Percentiles rank a stretch among this genome's conserved stretches.
These are phyloP conservation scores for Calonectria hongkongensis DNA, from an alignment of 2,329 filamentous ascomycete species.

Conservation along the genomic window DNA sequence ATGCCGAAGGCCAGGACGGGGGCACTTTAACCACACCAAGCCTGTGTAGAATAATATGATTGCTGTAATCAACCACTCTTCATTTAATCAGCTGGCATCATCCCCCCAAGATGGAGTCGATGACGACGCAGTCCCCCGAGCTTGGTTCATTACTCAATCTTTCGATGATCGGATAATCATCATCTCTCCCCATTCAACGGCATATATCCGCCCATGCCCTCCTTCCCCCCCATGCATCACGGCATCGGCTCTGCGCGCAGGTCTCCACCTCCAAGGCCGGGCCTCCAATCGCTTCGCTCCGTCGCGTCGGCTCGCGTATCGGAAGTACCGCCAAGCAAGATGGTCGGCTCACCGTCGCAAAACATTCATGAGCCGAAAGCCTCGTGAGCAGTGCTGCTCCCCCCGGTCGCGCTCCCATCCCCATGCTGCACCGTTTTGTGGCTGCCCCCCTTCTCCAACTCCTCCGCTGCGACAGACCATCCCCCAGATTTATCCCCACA, in stretches of 20 bases:
- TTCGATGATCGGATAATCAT: neutral
- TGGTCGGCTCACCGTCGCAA: slow-evolving; percentile 31
- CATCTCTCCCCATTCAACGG: neutral
- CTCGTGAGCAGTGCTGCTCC: slow-evolving; percentile 26
- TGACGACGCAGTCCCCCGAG: neutral
- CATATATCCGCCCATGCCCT: slow-evolving; percentile 15
- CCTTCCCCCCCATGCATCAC: neutral
- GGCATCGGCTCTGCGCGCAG: slow-evolving; percentile 27
- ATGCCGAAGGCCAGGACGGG: neutral
- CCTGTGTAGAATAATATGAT: no score
- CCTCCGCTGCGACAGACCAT: slow-evolving; percentile 41
- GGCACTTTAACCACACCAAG: no score
- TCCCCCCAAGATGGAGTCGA: no score
- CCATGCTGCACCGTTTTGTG: slow-evolving; percentile 18
- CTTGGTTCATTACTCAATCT: neutral
- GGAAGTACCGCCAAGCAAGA: slow-evolving; percentile 37
- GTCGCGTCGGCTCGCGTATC: slow-evolving; percentile 56
- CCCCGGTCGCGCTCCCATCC: neutral
- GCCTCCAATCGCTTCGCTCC: slow-evolving; percentile 48
- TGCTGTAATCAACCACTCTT: no score
- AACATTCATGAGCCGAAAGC: slow-evolving; percentile 37
- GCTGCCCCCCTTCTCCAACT: slow-evolving; percentile 39
- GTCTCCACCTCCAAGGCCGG: slow-evolving; percentile 34
- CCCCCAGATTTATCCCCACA: slow-evolving; percentile 52
- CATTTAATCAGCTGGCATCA: no score